Base-by-base conservation (phyloP, 495 filamentous ascomycete genomes). In the Opeltia flavorubescens region DNA sequence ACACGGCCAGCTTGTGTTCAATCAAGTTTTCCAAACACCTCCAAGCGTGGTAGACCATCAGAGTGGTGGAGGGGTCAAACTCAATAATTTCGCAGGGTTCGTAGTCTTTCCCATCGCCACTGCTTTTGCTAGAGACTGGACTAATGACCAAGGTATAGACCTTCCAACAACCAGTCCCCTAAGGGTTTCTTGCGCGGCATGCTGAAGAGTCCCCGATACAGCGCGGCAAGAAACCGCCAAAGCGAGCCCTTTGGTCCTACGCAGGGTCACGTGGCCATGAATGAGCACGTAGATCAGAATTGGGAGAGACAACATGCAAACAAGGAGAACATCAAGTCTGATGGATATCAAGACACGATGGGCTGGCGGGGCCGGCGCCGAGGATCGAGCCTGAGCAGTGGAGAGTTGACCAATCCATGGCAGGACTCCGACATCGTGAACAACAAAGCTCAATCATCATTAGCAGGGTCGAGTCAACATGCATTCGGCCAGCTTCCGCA, bases 381-480 rank as follows among this genome's bases (percentile, higher is more conserved):
- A 23, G 29, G 24, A 1, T 28, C 9, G 29, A 31, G 13, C 38
- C n/a, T 1, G 2, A 21, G 18, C 5, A 18, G 15, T 26, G 43
- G 12, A n/a, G 56, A 43, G 23, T 31, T 12, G 17, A n/a, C 12
- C 20, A 44, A 38, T 40, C 39, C 48, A 23, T 43, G 50, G 26
- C 48, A 61, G 21, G 38, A 20, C 49, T 53, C 24, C 39, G 49
- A 46, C 44, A 48, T 27, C 47, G 39, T 43, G 30, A 44, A 33
- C 38, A 54, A 44, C 49, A 58, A 50, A 48, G 50, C 43, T 35
- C 54, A 21, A 47, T 51, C 49, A 39, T 54, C 51, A 31, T 36
- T 55, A 24, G 52, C 50, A 6, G 44, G 50, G 7, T 55, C 49
- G 4, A 59, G 53, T 31, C 58, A 62, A 33, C 59, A 64, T 47